Conservation (phyloP, 192 early-diverging fungal species). For the Coemansia sp. region DNA sequence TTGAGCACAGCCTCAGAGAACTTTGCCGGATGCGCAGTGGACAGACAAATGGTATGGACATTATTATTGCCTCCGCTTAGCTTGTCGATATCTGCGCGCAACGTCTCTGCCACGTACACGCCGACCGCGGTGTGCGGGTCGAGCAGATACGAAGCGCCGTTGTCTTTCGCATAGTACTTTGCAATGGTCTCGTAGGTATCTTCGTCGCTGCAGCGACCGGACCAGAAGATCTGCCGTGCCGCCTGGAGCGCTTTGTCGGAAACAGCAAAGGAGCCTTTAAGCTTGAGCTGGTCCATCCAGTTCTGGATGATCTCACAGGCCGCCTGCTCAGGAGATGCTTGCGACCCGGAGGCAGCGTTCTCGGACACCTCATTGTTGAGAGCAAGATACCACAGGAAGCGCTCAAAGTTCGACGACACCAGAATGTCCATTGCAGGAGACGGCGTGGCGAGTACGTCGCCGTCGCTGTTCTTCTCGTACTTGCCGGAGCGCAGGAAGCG, state of each 20-base stretch:
- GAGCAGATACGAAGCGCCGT: slow-evolving; percentile 66
- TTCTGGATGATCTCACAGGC: slow-evolving; percentile 61
- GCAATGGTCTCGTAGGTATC: slow-evolving; percentile 77
- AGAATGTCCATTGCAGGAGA: slow-evolving; percentile 99
- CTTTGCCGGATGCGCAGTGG: slow-evolving; percentile 96
- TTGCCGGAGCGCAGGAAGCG: slow-evolving; percentile 83
- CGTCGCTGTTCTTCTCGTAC: slow-evolving; percentile 74
- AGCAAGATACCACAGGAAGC: slow-evolving; percentile 89
- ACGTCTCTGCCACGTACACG: slow-evolving; percentile 75
- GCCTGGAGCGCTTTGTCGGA: slow-evolving; percentile 59
- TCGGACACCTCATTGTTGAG: slow-evolving; percentile 54
- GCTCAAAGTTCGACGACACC: slow-evolving; percentile 96
- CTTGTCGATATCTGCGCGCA: slow-evolving; percentile 22
- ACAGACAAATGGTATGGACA: slow-evolving; percentile 62
- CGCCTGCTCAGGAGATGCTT: slow-evolving; percentile 41
- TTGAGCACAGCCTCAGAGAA: slow-evolving; percentile 89
- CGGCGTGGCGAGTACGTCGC: slow-evolving; percentile 69
- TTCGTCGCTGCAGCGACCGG: slow-evolving; percentile 69
- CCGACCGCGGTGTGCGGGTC: slow-evolving; percentile 98
- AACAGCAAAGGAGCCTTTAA: slow-evolving; percentile 71
- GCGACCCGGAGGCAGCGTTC: slow-evolving; percentile 21
- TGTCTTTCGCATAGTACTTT: slow-evolving; percentile 60
- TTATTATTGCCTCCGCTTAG: slow-evolving; percentile 9
- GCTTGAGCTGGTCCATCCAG: slow-evolving; percentile 83
- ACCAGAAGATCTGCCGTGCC: slow-evolving; percentile 72